Percentiles rank a stretch among this genome's conserved stretches.
phyloP scores from a whole-genome alignment of 306 rosid genomes.

The Begonia fuchsioides region DNA sequence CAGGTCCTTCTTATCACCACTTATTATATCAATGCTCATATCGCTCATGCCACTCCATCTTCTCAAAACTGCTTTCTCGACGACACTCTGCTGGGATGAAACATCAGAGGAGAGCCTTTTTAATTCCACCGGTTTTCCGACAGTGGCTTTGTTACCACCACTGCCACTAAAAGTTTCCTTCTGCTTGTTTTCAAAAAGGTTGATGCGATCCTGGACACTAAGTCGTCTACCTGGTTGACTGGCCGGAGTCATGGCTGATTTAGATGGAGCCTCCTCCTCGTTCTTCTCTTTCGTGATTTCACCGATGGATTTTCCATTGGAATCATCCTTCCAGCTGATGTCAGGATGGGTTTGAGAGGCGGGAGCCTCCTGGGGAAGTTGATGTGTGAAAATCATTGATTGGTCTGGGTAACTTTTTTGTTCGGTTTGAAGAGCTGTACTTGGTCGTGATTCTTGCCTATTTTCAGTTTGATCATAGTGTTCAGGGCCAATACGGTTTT shows the following conservation, averaged over 20 bases:
- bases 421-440: constrained; percentile 5
- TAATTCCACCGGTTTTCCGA: constrained; percentile 51
- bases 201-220: constrained; percentile 92
- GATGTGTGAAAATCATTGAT: constrained; percentile 37
- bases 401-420: constrained; percentile 11
- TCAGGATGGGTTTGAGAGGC: constrained; percentile 16
- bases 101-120: constrained; percentile 75
- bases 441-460: constrained; percentile 8
- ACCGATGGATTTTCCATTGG: constrained; percentile 4
- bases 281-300: constrained; percentile 16
- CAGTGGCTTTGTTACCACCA: constrained; percentile 36
- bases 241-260: constrained; percentile 15
- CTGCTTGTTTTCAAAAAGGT: constrained; percentile 90
- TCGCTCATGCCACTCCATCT: constrained; percentile 96
- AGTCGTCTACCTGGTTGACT: constrained; percentile 55
- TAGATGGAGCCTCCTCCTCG: constrained; percentile 16
- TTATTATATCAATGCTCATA: constrained; percentile 86
- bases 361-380: too few species aligned
- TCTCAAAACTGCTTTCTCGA: constrained; percentile 43
- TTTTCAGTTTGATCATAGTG: constrained; percentile 15
- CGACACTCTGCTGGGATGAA: constrained; percentile 15
- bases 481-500: constrained; percentile 25
- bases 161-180: constrained; percentile 40
- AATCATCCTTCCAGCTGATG: constrained; percentile 27
- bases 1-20: constrained; percentile 51